Evolutionary conservation across 1,139 yeast species (phyloP).

Genomic region (Geotrichum siamense): DNA sequence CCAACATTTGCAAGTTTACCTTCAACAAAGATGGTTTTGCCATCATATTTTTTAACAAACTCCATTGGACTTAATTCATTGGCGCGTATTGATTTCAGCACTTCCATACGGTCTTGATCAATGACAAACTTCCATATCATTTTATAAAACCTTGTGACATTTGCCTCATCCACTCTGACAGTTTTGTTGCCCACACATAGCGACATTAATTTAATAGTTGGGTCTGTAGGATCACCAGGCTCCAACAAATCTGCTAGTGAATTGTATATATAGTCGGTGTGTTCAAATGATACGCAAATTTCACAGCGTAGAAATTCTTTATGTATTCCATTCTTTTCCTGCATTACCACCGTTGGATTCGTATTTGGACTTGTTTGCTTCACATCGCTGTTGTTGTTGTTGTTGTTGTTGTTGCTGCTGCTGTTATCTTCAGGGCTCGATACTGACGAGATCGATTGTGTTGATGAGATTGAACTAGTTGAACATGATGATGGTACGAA

Average conservation of each 20-base stretch:
- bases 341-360: too few species aligned
- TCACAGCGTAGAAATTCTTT: not conserved
- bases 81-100: not conserved
- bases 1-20: not conserved
- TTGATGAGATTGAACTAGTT: not conserved
- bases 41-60: not conserved
- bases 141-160: not conserved
- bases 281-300: not conserved
- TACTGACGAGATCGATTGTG: not conserved
- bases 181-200: not conserved
- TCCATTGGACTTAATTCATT: not conserved
- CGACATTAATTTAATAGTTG: not conserved
- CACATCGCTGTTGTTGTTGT: not conserved
- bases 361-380: not conserved
- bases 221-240: not conserved
- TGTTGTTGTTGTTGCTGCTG: not conserved
- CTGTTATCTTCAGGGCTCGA: not conserved
- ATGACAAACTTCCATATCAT: constrained; percentile 2
- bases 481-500: not conserved
- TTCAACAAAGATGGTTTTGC: not conserved
- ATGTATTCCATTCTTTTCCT: not conserved
- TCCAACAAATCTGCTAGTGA: not conserved
- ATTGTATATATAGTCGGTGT: not conserved
- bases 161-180: not conserved
- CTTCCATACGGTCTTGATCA: not conserved